Evolutionary conservation across 768 basidiomycete genomes (phyloP), one percentile per base, ranked within the genome.

Genomic region (Epithele typhae): DNA sequence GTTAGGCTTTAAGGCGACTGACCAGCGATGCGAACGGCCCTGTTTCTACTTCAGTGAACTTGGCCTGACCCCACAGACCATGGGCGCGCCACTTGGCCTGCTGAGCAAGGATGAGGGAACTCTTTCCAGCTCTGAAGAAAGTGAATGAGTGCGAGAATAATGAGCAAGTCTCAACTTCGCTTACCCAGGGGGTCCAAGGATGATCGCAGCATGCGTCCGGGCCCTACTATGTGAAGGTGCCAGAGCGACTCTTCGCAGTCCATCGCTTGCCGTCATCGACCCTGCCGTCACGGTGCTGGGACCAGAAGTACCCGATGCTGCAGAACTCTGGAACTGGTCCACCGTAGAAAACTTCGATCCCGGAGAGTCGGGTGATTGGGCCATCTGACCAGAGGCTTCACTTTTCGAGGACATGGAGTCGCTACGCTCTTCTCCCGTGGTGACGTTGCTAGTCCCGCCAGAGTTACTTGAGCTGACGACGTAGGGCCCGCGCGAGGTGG

Each of bases 51-150:
- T 68, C 75, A 54, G 83, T 78, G 51, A 86, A 86, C 63, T 85
- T 86, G 6, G 84, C 83, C 52, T 86, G 83, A 12, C 84, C 84
- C 84, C 84, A 87, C 5, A 86, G 70, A 4, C 84, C 84, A 53
- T 84, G 82, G 12, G 65, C 65, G 65, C 84, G 64, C 84, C 84
- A 87, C 59, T 79, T 80, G 4, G 83, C 81, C 61, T 87, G 84
- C 52, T 85, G 77, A 5, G 73, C 78, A 21, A 85, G 67, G 45
- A 87, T 71, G 46, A 87, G 74, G 0, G 83, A 83, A 52, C 82
- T 86, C 62, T 87, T 87, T n/a, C 83, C 84, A n/a, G 81, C 77
- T 10, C 84, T 76, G 49, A n/a, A 45, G 24, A 39, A 27, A 40
- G 43, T 10, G 18, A 19, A n/a, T 36, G 21, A 22, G 27, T 22